phyloP scores from a whole-genome alignment of 176 grass and related monocot species.

The Carex scoparia region DNA sequence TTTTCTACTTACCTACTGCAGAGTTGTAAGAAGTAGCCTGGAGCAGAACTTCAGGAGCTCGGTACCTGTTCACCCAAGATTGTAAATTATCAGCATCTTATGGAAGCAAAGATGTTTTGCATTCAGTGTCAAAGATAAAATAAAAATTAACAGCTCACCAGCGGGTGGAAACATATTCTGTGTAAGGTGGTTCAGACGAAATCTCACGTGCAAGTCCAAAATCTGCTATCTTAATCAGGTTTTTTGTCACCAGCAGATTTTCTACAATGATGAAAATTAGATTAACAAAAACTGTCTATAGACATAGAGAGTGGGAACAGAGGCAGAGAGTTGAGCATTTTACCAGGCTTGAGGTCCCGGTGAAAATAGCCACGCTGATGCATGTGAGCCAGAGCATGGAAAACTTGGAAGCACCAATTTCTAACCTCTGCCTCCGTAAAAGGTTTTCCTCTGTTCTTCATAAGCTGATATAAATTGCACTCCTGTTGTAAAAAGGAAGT shows the following conservation, averaged over 20 bases:
- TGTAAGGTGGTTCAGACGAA: slow-evolving; percentile 86
- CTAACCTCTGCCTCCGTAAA: slow-evolving; percentile 78
- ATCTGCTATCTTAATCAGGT: slow-evolving; percentile 90
- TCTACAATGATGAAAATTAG: slow-evolving; percentile 49
- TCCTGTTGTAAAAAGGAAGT: slow-evolving; percentile 40
- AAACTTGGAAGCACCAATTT: slow-evolving; percentile 98
- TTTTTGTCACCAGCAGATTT: slow-evolving; percentile 85
- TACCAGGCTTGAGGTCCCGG: slow-evolving; percentile 98
- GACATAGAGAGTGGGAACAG: background rate
- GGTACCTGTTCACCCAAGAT: slow-evolving; percentile 49
- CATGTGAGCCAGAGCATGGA: slow-evolving; percentile 95
- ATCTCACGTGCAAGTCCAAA: slow-evolving; percentile 97
- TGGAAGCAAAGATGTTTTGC: background rate
- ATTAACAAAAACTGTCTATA: background rate
- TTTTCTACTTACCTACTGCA: slow-evolving; percentile 80
- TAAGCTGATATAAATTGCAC: slow-evolving; percentile 95
- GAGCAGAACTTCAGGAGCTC: slow-evolving; percentile 93
- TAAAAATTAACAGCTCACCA: slow-evolving; percentile 44
- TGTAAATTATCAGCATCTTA: slow-evolving; percentile 23
- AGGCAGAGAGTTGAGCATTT: background rate
- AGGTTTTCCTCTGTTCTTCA: slow-evolving; percentile 80
- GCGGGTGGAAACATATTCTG: slow-evolving; percentile 98
- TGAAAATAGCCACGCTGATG: slow-evolving; percentile 98
- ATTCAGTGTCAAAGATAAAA: slow-evolving; percentile 4
- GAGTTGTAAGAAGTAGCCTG: slow-evolving; percentile 86